Evolutionary conservation across 805 yeast genomes (phyloP).

Genomic region (Zygosaccharomyces bailii): DNA sequence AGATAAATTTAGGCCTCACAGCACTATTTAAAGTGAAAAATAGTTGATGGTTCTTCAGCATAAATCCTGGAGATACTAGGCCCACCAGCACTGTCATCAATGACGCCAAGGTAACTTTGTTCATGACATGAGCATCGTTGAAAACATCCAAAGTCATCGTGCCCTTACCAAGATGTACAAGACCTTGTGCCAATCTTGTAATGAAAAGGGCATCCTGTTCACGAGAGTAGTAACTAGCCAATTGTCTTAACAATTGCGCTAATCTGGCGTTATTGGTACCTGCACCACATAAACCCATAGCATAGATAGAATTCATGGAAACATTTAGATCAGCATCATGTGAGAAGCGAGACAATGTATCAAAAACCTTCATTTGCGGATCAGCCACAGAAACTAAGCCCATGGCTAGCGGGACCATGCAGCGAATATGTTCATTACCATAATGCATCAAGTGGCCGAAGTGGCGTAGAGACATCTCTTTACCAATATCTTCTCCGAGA

Average conservation of each 20-base stretch:
- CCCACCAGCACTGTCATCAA: slow-evolving; percentile 80
- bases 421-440: slow-evolving; percentile 84
- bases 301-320: slow-evolving; percentile 89
- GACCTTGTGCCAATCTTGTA: slow-evolving; percentile 93
- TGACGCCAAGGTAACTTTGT: slow-evolving; percentile 87
- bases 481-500: slow-evolving; percentile 97
- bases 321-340: slow-evolving; percentile 94
- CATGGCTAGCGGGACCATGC: slow-evolving; percentile 98
- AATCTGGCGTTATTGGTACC: slow-evolving; percentile 98
- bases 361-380: slow-evolving; percentile 96
- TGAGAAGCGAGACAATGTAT: slow-evolving; percentile 90
- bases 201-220: slow-evolving; percentile 88
- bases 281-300: slow-evolving; percentile 98
- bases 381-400: slow-evolving; percentile 89
- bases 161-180: slow-evolving; percentile 94
- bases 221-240: slow-evolving; percentile 88
- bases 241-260: slow-evolving; percentile 91
- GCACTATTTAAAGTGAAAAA: slow-evolving; percentile 85
- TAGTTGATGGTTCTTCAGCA: slow-evolving; percentile 77
- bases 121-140: slow-evolving; percentile 80
- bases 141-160: slow-evolving; percentile 86
- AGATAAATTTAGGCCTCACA: slow-evolving; percentile 85
- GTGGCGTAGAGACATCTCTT: slow-evolving; percentile 95
- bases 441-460: slow-evolving; percentile 97
- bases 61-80: slow-evolving; percentile 80